These are phyloP conservation scores for Tetrapisispora fleetii DNA, from an alignment of 805 yeast species.

Conservation along the genomic window DNA sequence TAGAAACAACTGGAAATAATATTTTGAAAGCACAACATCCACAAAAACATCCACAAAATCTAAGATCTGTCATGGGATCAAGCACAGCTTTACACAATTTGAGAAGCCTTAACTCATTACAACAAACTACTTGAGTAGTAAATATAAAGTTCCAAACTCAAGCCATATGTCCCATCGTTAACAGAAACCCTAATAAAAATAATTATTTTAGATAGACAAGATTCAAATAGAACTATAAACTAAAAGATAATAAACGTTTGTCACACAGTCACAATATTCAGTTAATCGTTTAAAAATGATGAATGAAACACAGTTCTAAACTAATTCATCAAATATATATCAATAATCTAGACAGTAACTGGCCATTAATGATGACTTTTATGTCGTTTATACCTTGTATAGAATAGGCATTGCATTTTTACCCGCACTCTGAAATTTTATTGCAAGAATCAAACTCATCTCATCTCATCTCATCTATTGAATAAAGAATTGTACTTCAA, in stretches of 20 bases:
- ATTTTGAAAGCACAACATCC: constrained; percentile 5
- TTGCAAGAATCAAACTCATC: not conserved
- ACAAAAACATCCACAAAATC: constrained; percentile 7
- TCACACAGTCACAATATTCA: too few species aligned
- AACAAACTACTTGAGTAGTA: constrained; percentile 36
- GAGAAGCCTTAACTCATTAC: constrained; percentile 21
- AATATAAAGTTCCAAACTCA: constrained; percentile 27
- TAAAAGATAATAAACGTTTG: too few species aligned
- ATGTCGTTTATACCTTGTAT: too few species aligned
- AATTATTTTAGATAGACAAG: not conserved
- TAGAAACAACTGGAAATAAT: not conserved
- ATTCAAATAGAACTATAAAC: not conserved
- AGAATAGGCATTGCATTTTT: not conserved
- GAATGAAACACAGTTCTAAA: too few species aligned
- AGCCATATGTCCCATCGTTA: not conserved
- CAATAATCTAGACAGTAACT: too few species aligned
- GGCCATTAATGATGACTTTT: too few species aligned
- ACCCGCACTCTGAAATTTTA: not conserved
- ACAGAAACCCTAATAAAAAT: too few species aligned
- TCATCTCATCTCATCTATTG: constrained; percentile 2
- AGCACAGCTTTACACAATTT: constrained; percentile 18
- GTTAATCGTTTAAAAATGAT: too few species aligned
- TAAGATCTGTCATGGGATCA: constrained; percentile 12
- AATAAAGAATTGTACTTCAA: too few species aligned
- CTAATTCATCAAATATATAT: too few species aligned